Evolutionary conservation across 768 basidiomycete genomes (phyloP).

Genomic region (Collybia mongolica): DNA sequence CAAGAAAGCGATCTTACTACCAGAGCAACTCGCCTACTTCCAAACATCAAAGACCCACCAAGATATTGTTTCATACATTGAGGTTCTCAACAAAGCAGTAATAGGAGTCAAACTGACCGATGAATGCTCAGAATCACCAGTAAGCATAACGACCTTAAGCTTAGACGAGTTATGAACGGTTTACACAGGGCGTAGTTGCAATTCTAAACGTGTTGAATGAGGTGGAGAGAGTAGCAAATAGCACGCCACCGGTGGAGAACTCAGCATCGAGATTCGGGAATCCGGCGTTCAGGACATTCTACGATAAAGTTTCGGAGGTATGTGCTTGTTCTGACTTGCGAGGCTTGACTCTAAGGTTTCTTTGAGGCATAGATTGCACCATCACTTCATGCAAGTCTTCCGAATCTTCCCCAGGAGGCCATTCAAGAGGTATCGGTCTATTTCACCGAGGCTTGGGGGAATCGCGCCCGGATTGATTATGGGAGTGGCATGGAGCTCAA

Average conservation of each 20-base stretch:
- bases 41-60: slow-evolving; percentile 70
- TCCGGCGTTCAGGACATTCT: slow-evolving; percentile 92
- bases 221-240: slow-evolving; percentile 63
- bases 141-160: slow-evolving; percentile 33
- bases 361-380: slow-evolving; percentile 43
- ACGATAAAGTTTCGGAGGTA: slow-evolving; percentile 78
- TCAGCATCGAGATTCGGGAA: slow-evolving; percentile 93
- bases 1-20: slow-evolving; percentile 72
- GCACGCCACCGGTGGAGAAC: slow-evolving; percentile 87
- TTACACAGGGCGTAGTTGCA: slow-evolving; percentile 55
- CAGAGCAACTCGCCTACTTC: slow-evolving; percentile 80
- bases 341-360: not conserved
- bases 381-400: slow-evolving; percentile 55
- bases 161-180: slow-evolving; percentile 2
- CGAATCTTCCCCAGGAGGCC: slow-evolving; percentile 55
- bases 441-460: slow-evolving; percentile 90
- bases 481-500: slow-evolving; percentile 99
- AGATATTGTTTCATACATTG: slow-evolving; percentile 68
- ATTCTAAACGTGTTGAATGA: slow-evolving; percentile 63
- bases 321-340: slow-evolving; percentile 10
- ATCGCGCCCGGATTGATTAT: slow-evolving; percentile 89
- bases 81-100: slow-evolving; percentile 72
- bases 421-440: slow-evolving; percentile 75
- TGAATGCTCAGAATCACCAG: slow-evolving; percentile 53
- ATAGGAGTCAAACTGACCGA: slow-evolving; percentile 76